phyloP scores from a whole-genome alignment of 257 asterid species.

The Parsonsia alboflavescens region DNA sequence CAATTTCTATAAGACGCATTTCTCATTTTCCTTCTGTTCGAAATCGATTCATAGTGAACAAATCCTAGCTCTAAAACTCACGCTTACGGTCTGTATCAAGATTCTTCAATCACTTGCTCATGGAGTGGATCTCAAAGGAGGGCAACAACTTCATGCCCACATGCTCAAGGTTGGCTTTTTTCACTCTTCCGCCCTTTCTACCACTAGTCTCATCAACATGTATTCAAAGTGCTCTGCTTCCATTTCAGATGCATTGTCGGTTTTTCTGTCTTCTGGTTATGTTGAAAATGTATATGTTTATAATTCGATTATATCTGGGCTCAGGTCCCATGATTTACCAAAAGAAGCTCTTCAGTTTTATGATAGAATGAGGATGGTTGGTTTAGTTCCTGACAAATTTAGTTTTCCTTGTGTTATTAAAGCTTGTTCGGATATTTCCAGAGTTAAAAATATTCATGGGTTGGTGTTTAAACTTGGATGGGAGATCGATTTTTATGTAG shows the following conservation, averaged over 20 bases:
- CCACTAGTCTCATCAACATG: constrained; percentile 85
- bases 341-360: constrained; percentile 41
- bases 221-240: constrained; percentile 65
- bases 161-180: constrained; percentile 49
- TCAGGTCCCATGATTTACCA: constrained; percentile 35
- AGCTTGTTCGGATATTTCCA: constrained; percentile 39
- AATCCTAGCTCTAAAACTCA: constrained; percentile 19
- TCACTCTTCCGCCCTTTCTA: constrained; percentile 48
- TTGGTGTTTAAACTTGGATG: constrained; percentile 54
- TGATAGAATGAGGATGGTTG: constrained; percentile 42
- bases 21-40: constrained; percentile 22
- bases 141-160: constrained; percentile 48
- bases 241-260: constrained; percentile 49
- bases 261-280: constrained; percentile 41
- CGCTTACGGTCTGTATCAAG: constrained; percentile 33
- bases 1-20: background rate
- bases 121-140: constrained; percentile 37
- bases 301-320: constrained; percentile 67
- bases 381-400: constrained; percentile 66
- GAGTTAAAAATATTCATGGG: constrained; percentile 49
- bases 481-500: constrained; percentile 53
- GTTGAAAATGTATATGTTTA: constrained; percentile 56
- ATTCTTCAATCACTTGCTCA: constrained; percentile 66
- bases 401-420: constrained; percentile 80
- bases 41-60: constrained; percentile 16